Evolutionary conservation across 257 asterid species (phyloP).

Genomic region (Gentiana macrophylla): DNA sequence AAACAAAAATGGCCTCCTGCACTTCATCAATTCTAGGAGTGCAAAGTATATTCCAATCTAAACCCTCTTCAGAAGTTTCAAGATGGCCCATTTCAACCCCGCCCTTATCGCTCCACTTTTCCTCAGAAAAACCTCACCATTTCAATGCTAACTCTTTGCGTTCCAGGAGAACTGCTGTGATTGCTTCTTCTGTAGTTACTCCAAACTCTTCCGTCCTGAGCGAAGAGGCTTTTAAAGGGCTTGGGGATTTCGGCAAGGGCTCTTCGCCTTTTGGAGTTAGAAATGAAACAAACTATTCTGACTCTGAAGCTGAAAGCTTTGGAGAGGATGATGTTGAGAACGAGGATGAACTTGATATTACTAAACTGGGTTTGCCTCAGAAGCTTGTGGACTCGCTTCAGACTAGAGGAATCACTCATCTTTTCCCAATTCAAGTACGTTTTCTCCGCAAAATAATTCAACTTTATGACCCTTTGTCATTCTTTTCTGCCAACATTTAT

Average conservation of each 20-base stretch:
- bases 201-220: slow-evolving; percentile 73
- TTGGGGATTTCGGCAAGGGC: slow-evolving; percentile 48
- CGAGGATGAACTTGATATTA: slow-evolving; percentile 47
- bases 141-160: slow-evolving; percentile 14
- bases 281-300: slow-evolving; percentile 27
- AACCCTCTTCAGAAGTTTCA: slow-evolving; percentile 33
- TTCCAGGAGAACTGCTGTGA: slow-evolving; percentile 18
- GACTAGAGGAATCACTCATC: slow-evolving; percentile 68
- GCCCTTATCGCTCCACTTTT: slow-evolving; percentile 34
- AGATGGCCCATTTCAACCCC: slow-evolving; percentile 28
- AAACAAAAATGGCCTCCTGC: slow-evolving; percentile 32
- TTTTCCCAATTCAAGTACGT: slow-evolving; percentile 78
- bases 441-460: not conserved
- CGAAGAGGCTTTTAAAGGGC: slow-evolving; percentile 78
- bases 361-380: slow-evolving; percentile 67
- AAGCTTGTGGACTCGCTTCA: slow-evolving; percentile 63
- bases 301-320: slow-evolving; percentile 18
- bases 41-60: slow-evolving; percentile 51
- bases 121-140: slow-evolving; percentile 18
- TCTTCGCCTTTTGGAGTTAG: slow-evolving; percentile 22
- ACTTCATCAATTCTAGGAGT: slow-evolving; percentile 47
- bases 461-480: too few species aligned
- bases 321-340: slow-evolving; percentile 15
- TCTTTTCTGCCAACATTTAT: too few species aligned
- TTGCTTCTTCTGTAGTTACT: slow-evolving; percentile 54